Conservation (phyloP, 23 red algal genomes). For the Cyanidiococcus yangmingshanensis region DNA sequence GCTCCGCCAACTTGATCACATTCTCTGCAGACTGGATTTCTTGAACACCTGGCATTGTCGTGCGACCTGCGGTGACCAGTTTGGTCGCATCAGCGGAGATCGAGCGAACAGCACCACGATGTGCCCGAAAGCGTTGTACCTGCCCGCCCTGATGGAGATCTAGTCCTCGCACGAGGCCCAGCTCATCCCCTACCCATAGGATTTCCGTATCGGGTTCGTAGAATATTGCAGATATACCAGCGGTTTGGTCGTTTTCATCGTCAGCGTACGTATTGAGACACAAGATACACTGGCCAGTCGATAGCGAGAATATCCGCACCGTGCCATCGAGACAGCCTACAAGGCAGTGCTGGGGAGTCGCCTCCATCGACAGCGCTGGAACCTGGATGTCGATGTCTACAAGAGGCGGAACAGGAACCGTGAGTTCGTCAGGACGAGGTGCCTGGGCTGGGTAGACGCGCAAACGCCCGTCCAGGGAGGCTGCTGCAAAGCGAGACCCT, state of each 20-base stretch:
- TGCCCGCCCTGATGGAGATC: background rate
- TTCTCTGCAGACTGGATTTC: background rate
- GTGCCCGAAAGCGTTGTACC: background rate
- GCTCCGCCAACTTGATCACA: too few species aligned
- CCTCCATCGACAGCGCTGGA: slow-evolving; percentile 14
- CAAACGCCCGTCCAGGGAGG: slow-evolving; percentile 2
- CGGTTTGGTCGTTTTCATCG: background rate
- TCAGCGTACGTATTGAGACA: background rate
- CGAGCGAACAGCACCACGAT: background rate
- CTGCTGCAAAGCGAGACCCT: background rate
- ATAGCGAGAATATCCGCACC: background rate
- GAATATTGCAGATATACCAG: background rate
- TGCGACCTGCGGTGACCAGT: background rate
- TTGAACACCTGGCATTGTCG: background rate
- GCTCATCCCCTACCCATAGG: background rate
- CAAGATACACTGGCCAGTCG: background rate
- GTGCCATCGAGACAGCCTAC: background rate
- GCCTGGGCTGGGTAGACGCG: slow-evolving; percentile 3
- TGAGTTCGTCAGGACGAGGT: background rate
- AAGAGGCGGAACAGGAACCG: background rate
- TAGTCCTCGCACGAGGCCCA: background rate
- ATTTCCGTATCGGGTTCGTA: background rate
- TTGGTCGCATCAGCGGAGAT: background rate
- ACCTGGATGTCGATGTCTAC: slow-evolving; percentile 17
- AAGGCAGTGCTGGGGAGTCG: background rate